These are phyloP conservation scores for Phytophthora citricola DNA, from an alignment of 352 stramenopile species.

Conservation along the genomic window DNA sequence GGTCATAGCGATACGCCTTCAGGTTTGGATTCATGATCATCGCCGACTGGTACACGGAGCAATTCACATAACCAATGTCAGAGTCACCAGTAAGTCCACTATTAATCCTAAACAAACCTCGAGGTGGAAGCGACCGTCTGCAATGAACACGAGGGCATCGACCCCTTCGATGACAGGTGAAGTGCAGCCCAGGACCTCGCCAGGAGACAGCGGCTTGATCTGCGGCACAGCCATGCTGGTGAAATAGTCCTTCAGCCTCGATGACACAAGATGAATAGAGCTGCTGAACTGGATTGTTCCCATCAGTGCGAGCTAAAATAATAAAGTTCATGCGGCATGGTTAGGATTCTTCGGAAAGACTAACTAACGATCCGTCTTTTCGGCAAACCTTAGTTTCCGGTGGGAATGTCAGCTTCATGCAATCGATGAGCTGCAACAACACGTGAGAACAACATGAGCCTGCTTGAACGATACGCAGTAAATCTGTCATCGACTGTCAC, in stretches of 20 bases:
- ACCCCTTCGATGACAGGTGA: constrained; percentile 94
- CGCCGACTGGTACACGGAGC: constrained; percentile 64
- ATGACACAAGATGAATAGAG: constrained; percentile 88
- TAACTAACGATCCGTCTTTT: background rate
- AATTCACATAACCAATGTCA: background rate
- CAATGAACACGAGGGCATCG: constrained; percentile 97
- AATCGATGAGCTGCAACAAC: constrained; percentile 89
- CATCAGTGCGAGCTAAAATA: constrained; percentile 88
- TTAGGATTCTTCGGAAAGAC: background rate
- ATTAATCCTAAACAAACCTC: constrained; percentile 75
- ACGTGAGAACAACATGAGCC: constrained; percentile 10
- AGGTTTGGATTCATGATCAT: constrained; percentile 99
- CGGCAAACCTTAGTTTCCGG: constrained; percentile 71
- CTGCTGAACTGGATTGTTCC: constrained; percentile 97
- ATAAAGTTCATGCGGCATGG: background rate
- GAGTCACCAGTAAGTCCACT: background rate
- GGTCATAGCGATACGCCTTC: constrained; percentile 97
- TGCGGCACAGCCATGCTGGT: constrained; percentile 92
- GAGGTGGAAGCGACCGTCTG: constrained; percentile 99
- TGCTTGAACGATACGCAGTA: background rate
- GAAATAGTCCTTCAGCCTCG: constrained; percentile 83
- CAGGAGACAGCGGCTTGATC: constrained; percentile 96
- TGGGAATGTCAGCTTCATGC: constrained; percentile 92
- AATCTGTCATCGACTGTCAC: constrained; percentile 1
- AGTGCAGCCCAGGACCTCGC: constrained; percentile 99